Base-by-base conservation (phyloP, 306 rosid genomes). In the Oemleria cerasiformis region DNA sequence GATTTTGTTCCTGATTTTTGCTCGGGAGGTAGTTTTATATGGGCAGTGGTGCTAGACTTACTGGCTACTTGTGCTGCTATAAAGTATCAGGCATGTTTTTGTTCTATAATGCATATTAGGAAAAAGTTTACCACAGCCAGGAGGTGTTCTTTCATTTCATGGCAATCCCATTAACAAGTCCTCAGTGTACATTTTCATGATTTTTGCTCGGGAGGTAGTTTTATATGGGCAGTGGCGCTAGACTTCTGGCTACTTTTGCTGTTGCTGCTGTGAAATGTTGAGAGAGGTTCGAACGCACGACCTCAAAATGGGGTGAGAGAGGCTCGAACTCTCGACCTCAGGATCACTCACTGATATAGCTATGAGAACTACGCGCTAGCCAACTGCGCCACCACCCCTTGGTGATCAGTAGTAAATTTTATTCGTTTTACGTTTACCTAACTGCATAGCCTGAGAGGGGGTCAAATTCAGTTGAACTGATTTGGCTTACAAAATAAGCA, bases 261-360 rank as follows among this genome's bases (percentile, higher is more conserved):
- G n/a, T 20, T 9, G n/a, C n/a, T n/a, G n/a, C n/a, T n/a, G n/a
- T n/a, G n/a, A n/a, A n/a, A n/a, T n/a, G n/a, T n/a, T n/a, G n/a
- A n/a, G n/a, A n/a, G n/a, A n/a, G n/a, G n/a, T n/a, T n/a, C n/a
- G n/a, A n/a, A n/a, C n/a, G n/a, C n/a, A n/a, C n/a, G n/a, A n/a
- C n/a, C n/a, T 39, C 2, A 25, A 25, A 25, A 25, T 25, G 30
- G 30, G 30, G 30, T 25, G 83, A 84, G 85, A 86, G 87, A 84
- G 84, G 87, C 81, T 84, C 87, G 83, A 87, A 84, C 92, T 84
- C 89, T 82, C 84, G 86, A 84, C 86, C 92, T 87, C 86, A 85
- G 86, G 88, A 84, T 84, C 0, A 73, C 92, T 82, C 86, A 54
- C 2, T 25, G 30, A 25, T 9, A 66, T 25, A 25, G 85, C 84